phyloP scores from a whole-genome alignment of 2,329 filamentous ascomycete genomes.

The Aspergillus brunneoviolaceus region DNA sequence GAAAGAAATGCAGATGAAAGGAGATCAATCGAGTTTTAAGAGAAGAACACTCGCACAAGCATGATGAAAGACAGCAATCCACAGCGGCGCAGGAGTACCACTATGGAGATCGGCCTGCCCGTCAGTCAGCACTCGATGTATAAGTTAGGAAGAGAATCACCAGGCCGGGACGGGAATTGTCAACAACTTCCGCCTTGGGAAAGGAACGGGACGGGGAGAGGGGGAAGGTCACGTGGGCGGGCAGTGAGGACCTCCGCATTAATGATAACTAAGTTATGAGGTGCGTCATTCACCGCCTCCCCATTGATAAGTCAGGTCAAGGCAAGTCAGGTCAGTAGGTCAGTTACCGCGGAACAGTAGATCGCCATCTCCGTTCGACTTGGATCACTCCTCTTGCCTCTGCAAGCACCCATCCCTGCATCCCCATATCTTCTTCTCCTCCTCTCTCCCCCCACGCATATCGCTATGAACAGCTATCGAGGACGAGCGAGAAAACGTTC shows the following conservation, averaged over 20 bases:
- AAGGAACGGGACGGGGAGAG: too few relatives aligned
- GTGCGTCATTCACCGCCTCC: constrained; percentile 1
- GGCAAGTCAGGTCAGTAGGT: too few relatives aligned
- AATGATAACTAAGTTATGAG: not conserved
- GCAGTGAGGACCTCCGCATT: not conserved
- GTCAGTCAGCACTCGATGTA: not conserved
- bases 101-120: not conserved
- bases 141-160: not conserved
- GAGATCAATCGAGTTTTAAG: not conserved
- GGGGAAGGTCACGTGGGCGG: constrained; percentile 1
- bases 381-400: not conserved
- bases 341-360: not conserved
- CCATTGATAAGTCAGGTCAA: not conserved
- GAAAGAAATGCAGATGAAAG: not conserved
- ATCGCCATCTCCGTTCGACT: not conserved
- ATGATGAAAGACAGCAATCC: not conserved
- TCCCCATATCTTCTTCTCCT: constrained; percentile 14
- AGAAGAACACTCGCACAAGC: not conserved
- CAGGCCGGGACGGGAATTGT: not conserved
- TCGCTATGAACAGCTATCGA: constrained; percentile 24
- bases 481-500: constrained; percentile 17
- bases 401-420: constrained; percentile 12
- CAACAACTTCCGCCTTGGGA: not conserved
- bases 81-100: not conserved
- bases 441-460: not conserved